Conservation (phyloP, 768 basidiomycete species). For the Hypsizygus marmoreus region DNA sequence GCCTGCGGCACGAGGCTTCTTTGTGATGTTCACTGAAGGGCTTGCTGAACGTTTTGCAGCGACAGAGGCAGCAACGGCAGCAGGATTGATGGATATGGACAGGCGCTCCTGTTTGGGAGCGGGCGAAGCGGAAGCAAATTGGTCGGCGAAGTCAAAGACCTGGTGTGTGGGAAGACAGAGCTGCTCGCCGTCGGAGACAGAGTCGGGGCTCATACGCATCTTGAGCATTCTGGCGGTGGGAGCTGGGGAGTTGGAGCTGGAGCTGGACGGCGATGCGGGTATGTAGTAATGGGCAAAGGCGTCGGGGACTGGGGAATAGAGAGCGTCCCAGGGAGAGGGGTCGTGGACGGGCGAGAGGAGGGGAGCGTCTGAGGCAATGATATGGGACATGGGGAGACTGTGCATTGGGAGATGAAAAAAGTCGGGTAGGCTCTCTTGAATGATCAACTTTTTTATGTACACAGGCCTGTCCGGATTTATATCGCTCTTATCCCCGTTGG, state of each 20-base stretch:
- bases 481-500: constrained; percentile 25
- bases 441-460: constrained; percentile 29
- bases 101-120: constrained; percentile 32
- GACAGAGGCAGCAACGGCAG: constrained; percentile 24
- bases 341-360: constrained; percentile 56
- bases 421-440: constrained; percentile 17
- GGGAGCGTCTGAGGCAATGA: constrained; percentile 59
- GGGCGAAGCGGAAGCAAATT: constrained; percentile 36
- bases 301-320: constrained; percentile 39
- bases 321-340: constrained; percentile 49
- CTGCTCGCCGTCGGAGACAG: constrained; percentile 43
- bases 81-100: constrained; percentile 35
- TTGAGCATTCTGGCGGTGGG: constrained; percentile 51
- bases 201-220: constrained; percentile 49
- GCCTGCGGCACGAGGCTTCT: constrained; percentile 45
- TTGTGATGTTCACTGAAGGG: constrained; percentile 37
- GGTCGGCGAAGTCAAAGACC: constrained; percentile 63
- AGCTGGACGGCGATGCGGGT: constrained; percentile 50
- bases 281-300: constrained; percentile 51
- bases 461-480: constrained; percentile 30
- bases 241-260: constrained; percentile 47
- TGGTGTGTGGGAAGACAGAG: constrained; percentile 71
- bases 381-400: constrained; percentile 53
- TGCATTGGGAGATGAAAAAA: constrained; percentile 23
- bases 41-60: constrained; percentile 48